Evolutionary conservation across 805 yeast genomes (phyloP).

Genomic region (Candida tibetensis): DNA sequence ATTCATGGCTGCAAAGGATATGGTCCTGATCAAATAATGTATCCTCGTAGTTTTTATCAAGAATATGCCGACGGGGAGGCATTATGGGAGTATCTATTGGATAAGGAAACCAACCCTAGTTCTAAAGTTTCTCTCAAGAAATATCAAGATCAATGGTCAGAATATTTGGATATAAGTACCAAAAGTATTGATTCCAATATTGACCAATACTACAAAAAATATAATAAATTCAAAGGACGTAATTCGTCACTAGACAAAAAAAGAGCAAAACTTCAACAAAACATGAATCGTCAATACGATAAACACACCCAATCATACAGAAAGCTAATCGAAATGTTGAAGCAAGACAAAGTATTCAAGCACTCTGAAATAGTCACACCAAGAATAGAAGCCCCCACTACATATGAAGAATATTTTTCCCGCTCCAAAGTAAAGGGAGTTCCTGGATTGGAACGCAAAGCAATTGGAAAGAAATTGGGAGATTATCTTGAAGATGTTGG

Average conservation of each 20-base stretch:
- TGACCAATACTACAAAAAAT: slow-evolving; percentile 5
- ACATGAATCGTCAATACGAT: slow-evolving; percentile 13
- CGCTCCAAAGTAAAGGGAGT: slow-evolving; percentile 13
- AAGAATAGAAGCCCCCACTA: neutral
- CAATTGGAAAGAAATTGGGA: slow-evolving; percentile 28
- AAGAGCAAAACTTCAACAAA: slow-evolving; percentile 9
- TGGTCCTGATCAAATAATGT: slow-evolving; percentile 27
- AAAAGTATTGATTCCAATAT: slow-evolving; percentile 4
- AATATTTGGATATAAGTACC: slow-evolving; percentile 10
- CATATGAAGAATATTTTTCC: neutral
- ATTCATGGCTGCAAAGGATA: slow-evolving; percentile 28
- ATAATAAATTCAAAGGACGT: slow-evolving; percentile 2
- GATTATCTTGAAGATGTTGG: slow-evolving; percentile 30
- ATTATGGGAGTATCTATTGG: slow-evolving; percentile 31
- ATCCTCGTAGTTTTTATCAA: slow-evolving; percentile 27
- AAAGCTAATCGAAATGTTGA: slow-evolving; percentile 13
- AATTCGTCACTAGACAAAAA: slow-evolving; percentile 6
- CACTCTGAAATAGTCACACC: slow-evolving; percentile 33
- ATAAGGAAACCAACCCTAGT: neutral
- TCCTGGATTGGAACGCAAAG: slow-evolving; percentile 23
- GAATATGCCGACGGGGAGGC: slow-evolving; percentile 30
- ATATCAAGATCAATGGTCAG: slow-evolving; percentile 8
- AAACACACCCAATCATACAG: slow-evolving; percentile 10
- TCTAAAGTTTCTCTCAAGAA: neutral
- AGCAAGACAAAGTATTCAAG: slow-evolving; percentile 22